Evolutionary conservation across 192 early-diverging fungal species (phyloP).

Genomic region (Lunasporangiospora selenospora): DNA sequence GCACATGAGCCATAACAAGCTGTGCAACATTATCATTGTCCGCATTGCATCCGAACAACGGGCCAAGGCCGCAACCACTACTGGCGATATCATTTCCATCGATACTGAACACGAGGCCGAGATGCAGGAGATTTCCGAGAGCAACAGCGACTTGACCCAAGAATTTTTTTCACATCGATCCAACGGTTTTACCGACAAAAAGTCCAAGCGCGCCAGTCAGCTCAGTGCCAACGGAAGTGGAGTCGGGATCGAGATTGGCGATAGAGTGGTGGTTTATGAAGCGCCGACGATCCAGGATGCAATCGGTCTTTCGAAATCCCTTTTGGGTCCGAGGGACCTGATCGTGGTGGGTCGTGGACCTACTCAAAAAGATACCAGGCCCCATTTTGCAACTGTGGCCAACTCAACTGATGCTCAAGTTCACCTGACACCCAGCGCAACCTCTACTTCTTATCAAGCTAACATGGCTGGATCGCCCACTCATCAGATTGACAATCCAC

Average conservation of each 20-base stretch:
- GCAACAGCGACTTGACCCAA: slow-evolving; percentile 19
- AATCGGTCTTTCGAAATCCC: slow-evolving; percentile 37
- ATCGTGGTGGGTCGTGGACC: slow-evolving; percentile 53
- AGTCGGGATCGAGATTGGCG: slow-evolving; percentile 21
- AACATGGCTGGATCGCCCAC: slow-evolving; percentile 8
- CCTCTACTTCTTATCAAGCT: no score
- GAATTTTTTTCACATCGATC: slow-evolving; percentile 19
- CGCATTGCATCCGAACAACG: slow-evolving; percentile 4
- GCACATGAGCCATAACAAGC: slow-evolving; percentile 27
- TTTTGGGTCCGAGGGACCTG: slow-evolving; percentile 54
- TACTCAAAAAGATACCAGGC: background rate
- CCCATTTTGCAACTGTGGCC: background rate
- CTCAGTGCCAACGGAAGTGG: background rate
- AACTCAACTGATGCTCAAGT: no score
- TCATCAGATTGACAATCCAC: slow-evolving; percentile 18
- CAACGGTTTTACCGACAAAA: slow-evolving; percentile 1
- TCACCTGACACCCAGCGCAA: no score
- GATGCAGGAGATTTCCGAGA: slow-evolving; percentile 4
- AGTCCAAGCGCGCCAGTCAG: background rate
- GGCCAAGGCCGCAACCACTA: background rate
- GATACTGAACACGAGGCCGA: background rate
- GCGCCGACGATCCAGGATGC: slow-evolving; percentile 48
- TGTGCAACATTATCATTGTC: slow-evolving; percentile 33
- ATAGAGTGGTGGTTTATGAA: slow-evolving; percentile 24
- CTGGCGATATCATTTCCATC: slow-evolving; percentile 3